phyloP scores from a whole-genome alignment of 164 flowering plant genomes.

The Euptelea pleiosperma region DNA sequence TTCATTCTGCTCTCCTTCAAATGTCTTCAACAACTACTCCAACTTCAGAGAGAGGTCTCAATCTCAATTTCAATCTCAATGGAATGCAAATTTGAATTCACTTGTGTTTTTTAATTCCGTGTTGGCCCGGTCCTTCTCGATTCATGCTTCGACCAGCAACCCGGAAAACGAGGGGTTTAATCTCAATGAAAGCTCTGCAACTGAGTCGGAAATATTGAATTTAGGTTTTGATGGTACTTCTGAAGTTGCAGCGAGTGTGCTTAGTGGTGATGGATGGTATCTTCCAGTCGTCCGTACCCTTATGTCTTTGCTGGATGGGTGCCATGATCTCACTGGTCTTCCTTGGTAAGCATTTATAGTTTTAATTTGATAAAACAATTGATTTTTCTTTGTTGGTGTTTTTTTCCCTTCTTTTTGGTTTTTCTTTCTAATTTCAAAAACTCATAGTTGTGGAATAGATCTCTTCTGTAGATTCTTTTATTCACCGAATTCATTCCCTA shows the following conservation, averaged over 20 bases:
- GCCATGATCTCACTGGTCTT: constrained; percentile 65
- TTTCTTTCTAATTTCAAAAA: too few species aligned
- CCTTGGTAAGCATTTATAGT: constrained; percentile 57
- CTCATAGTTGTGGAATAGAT: too few species aligned
- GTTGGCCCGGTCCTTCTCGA: constrained; percentile 19
- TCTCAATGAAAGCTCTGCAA: neutral
- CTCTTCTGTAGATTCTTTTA: too few species aligned
- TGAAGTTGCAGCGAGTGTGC: constrained; percentile 15
- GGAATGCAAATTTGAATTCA: neutral
- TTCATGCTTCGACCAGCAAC: constrained; percentile 3
- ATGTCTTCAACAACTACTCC: neutral
- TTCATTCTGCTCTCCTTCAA: constrained; percentile 8
- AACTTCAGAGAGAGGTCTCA: neutral
- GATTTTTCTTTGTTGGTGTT: neutral
- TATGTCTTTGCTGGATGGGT: constrained; percentile 58
- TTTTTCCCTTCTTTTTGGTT: neutral
- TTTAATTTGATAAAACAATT: neutral
- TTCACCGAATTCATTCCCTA: too few species aligned
- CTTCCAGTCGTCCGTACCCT: constrained; percentile 47
- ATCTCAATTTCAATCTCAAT: neutral
- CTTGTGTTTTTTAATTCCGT: neutral
- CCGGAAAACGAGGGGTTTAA: constrained; percentile 7
- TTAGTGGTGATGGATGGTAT: constrained; percentile 26
- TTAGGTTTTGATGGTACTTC: constrained; percentile 15
- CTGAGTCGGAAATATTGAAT: constrained; percentile 12